Evolutionary conservation across 306 rosid species (phyloP).

Genomic region (Pterocarpus santalinus): DNA sequence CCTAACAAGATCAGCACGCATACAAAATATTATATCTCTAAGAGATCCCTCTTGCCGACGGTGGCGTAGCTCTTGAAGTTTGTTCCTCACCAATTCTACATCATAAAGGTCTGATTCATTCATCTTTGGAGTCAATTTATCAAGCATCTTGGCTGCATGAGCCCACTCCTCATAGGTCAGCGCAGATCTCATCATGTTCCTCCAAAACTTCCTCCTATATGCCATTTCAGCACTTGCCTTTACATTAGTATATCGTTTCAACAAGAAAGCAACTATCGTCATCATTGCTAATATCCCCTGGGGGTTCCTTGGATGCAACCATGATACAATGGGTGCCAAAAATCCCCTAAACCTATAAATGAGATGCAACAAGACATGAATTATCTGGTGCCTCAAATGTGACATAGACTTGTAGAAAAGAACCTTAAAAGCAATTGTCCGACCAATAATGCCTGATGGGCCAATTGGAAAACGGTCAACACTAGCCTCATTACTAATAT

Average conservation of each 20-base stretch:
- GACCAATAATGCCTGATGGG: constrained; percentile 82
- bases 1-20: constrained; percentile 95
- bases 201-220: constrained; percentile 93
- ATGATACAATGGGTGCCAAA: constrained; percentile 63
- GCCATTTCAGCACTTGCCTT: constrained; percentile 89
- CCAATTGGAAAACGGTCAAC: constrained; percentile 91
- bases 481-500: constrained; percentile 82
- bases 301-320: constrained; percentile 92
- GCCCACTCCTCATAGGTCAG: constrained; percentile 98
- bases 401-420: constrained; percentile 86
- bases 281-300: constrained; percentile 94
- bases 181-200: constrained; percentile 94
- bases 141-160: constrained; percentile 99
- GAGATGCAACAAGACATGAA: constrained; percentile 54
- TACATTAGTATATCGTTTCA: constrained; percentile 86
- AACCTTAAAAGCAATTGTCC: constrained; percentile 83
- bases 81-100: constrained; percentile 83
- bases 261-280: constrained; percentile 80
- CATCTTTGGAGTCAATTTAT: constrained; percentile 85
- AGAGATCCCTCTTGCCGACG: constrained; percentile 84
- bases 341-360: constrained; percentile 61
- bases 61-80: constrained; percentile 87
- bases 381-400: constrained; percentile 68
- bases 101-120: constrained; percentile 87
- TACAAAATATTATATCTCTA: constrained; percentile 86